These are phyloP conservation scores for Abrus precatorius DNA, from an alignment of 306 rosid genomes.

Conservation along the genomic window DNA sequence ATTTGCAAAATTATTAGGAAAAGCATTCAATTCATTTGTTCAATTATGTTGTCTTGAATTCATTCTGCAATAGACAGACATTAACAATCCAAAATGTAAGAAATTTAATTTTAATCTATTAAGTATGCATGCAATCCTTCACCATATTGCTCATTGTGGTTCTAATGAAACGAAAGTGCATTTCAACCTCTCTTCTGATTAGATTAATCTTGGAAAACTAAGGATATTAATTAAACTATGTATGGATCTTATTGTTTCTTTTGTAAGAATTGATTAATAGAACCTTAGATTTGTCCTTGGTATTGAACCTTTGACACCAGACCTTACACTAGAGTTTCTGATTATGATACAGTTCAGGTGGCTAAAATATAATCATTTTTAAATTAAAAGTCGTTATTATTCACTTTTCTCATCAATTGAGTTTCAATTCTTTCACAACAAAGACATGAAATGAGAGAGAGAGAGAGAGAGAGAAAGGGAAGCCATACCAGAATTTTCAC, in stretches of 20 bases:
- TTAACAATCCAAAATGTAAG: not conserved
- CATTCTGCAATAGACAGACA: not conserved
- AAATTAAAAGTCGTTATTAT: not conserved
- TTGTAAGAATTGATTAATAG: not conserved
- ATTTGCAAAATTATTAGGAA: not conserved
- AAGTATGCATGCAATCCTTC: not conserved
- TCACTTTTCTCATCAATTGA: not conserved
- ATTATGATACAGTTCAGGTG: not conserved
- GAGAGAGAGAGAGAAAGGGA: not conserved
- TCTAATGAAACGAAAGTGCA: not conserved
- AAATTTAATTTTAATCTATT: not conserved
- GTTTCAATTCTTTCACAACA: not conserved
- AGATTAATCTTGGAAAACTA: not conserved
- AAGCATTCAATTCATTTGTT: not conserved
- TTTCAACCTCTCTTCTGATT: not conserved
- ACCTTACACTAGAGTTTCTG: not conserved
- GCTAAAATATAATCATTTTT: not conserved
- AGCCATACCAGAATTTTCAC: not conserved
- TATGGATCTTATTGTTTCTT: not conserved
- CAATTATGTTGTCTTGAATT: not conserved
- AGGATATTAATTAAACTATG: not conserved
- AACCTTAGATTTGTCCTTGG: not conserved
- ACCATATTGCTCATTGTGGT: not conserved
- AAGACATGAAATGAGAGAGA: not conserved
- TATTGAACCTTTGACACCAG: not conserved